Evolutionary conservation across 495 filamentous ascomycete genomes (phyloP).

Genomic region (Neurospora pannonica): DNA sequence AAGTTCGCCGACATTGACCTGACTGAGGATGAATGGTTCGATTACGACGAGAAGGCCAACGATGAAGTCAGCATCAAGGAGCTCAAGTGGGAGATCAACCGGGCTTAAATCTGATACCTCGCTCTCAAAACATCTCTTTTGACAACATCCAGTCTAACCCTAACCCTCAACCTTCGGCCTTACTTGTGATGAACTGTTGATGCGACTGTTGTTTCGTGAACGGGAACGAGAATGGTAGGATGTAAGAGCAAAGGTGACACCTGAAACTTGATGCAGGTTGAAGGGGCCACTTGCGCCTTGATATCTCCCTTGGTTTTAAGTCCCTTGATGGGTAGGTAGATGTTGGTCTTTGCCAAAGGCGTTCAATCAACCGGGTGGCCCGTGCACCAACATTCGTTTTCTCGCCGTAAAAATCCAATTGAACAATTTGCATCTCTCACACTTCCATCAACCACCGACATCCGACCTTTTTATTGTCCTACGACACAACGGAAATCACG

Average conservation of each 20-base stretch:
- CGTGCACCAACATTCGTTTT: neutral
- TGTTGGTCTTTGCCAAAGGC: neutral
- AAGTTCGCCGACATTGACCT: slow-evolving; percentile 75
- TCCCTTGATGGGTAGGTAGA: neutral
- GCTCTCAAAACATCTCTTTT: neutral
- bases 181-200: neutral
- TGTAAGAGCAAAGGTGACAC: neutral
- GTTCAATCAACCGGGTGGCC: neutral
- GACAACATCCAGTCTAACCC: neutral
- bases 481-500: neutral
- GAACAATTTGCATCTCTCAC: neutral
- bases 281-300: neutral
- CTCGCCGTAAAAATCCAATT: neutral
- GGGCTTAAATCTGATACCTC: slow-evolving; percentile 33
- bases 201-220: neutral
- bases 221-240: neutral
- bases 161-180: neutral
- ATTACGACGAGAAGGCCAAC: slow-evolving; percentile 52
- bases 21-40: slow-evolving; percentile 67
- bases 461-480: neutral
- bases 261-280: neutral
- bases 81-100: slow-evolving; percentile 74
- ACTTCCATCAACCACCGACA: neutral
- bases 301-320: neutral
- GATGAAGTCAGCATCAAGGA: slow-evolving; percentile 71